Base-by-base conservation (phyloP, 441 rosid species). In the Omphalea diandra region DNA sequence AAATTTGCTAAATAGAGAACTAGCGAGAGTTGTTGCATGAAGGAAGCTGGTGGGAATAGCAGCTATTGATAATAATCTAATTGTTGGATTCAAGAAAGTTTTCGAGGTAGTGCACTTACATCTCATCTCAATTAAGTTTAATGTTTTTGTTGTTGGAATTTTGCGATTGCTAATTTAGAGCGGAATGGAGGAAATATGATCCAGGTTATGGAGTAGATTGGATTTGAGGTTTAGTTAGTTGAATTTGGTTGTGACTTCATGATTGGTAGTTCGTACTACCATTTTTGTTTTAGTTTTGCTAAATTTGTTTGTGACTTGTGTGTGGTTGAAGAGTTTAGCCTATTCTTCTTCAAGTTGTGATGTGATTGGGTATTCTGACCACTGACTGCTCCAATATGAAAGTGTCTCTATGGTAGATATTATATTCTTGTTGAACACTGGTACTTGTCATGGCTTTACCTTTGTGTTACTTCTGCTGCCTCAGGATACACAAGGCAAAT, bases 51-150 rank as follows among this genome's bases (percentile, higher is more conserved):
- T 35, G 43, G 31, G 20, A 14, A 20, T 58, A 43, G 26, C 53
- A 57, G 44, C 47, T 33, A 61, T 38, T n/a, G n/a, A 7, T 70
- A 41, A 46, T 32, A 49, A 35, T 68, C 57, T 46, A 56, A 57
- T 22, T 20, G 35, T 32, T 46, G 31, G 29, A 63, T 40, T 64
- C 43, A 31, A 1, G 52, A 53, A 54, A 71, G 22, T 20, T 22
- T 8, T 26, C 58, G 55, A 53, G 54, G 62, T 63, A 71, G 35
- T 71, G 59, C 20, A 29, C 26, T 62, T 7, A 14, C 3, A 43
- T 41, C 62, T 68, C 40, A 26, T 29, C 18, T 14, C 31, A 36
- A 31, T 24, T 40, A n/a, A 54, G 43, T 20, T 24, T 35, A 35
- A 22, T 24, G 3, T 10, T 7, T 52, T 35, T 56, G 18, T 18